phyloP scores from a whole-genome alignment of 441 rosid species.

The Lepidium campestre region DNA sequence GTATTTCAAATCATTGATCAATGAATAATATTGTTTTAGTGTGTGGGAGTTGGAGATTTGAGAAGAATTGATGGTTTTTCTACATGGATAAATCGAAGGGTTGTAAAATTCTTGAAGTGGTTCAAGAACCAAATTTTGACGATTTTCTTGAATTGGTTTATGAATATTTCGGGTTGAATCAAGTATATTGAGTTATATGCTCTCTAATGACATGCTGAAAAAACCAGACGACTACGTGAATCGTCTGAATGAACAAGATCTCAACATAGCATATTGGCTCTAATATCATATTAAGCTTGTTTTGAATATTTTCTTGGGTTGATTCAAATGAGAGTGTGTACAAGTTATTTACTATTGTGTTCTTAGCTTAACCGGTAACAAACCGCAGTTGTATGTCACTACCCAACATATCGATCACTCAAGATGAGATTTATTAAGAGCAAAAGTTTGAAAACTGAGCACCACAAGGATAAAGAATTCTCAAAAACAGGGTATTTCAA shows the following conservation, averaged over 20 bases:
- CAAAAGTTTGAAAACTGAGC: not conserved
- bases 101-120: too few relatives aligned
- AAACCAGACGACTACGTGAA: not conserved
- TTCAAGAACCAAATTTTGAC: too few relatives aligned
- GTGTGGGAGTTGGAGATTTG: too few relatives aligned
- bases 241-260: not conserved
- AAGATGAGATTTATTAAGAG: conserved; percentile 16
- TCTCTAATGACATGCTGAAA: too few relatives aligned
- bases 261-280: not conserved
- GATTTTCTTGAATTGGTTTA: too few relatives aligned
- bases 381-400: not conserved
- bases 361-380: not conserved
- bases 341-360: not conserved
- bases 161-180: too few relatives aligned
- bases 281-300: not conserved
- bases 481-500: not conserved
- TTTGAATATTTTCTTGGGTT: not conserved
- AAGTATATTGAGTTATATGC: too few relatives aligned
- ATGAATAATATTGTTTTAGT: too few relatives aligned
- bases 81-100: too few relatives aligned
- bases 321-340: not conserved
- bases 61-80: too few relatives aligned
- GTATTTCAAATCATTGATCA: too few relatives aligned
- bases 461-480: not conserved
- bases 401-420: not conserved